A percentile compares a stretch with the other conserved stretches of the same genome.
Evolutionary conservation across 371 early-diverging fungal species (phyloP).

Genomic region (Cladochytrium tenue): DNA sequence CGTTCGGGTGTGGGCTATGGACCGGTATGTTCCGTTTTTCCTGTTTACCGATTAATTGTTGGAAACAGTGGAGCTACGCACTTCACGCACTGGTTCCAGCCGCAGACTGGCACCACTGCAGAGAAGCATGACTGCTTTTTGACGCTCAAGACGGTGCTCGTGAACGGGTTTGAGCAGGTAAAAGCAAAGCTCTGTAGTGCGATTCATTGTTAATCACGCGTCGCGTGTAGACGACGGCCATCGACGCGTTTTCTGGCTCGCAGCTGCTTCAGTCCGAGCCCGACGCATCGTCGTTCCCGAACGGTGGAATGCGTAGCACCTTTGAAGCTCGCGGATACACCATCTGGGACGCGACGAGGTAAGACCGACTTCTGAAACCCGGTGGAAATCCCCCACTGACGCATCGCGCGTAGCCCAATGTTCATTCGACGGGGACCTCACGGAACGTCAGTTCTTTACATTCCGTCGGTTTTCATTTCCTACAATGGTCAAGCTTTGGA

Average conservation of each 20-base stretch:
- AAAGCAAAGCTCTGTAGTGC: neutral
- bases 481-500: slow-evolving; percentile 98
- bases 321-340: slow-evolving; percentile 99
- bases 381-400: neutral
- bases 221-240: slow-evolving; percentile 71
- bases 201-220: no score
- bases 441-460: slow-evolving; percentile 86
- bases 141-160: slow-evolving; percentile 70
- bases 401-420: slow-evolving; percentile 79
- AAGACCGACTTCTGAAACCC: slow-evolving; percentile 1
- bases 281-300: slow-evolving; percentile 98
- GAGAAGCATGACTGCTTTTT: slow-evolving; percentile 98
- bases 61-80: slow-evolving; percentile 74
- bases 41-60: neutral
- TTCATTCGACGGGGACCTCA: slow-evolving; percentile 91
- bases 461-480: slow-evolving; percentile 96
- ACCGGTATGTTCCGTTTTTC: slow-evolving; percentile 46
- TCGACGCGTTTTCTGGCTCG: slow-evolving; percentile 94
- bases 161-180: slow-evolving; percentile 75
- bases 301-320: slow-evolving; percentile 95
- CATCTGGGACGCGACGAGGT: slow-evolving; percentile 90
- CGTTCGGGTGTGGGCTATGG: slow-evolving; percentile 95
- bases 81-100: slow-evolving; percentile 99
- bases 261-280: slow-evolving; percentile 97
- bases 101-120: slow-evolving; percentile 95